These are phyloP conservation scores for Casuarina glauca DNA, from an alignment of 306 rosid genomes.

Conservation along the genomic window DNA sequence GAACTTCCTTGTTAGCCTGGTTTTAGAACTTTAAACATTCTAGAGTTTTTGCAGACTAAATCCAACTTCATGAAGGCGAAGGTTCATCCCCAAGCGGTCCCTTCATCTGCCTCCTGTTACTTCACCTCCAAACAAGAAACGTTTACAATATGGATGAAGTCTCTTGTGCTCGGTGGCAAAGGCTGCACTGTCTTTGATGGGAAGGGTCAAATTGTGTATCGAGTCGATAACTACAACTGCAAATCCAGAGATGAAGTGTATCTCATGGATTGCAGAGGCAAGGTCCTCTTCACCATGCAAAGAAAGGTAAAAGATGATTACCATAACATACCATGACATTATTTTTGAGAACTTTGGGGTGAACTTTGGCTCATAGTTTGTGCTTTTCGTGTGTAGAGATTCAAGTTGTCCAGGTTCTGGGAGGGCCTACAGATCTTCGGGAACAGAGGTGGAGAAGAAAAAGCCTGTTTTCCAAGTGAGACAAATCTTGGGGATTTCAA, in stretches of 20 bases:
- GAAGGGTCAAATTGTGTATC: conserved; percentile 54
- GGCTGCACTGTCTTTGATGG: conserved; percentile 77
- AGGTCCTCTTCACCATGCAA: conserved; percentile 49
- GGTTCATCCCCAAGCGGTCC: conserved; percentile 46
- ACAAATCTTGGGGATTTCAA: conserved; percentile 34
- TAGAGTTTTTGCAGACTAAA: conserved; percentile 2
- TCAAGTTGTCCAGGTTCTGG: conserved; percentile 47
- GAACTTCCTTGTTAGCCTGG: too few species aligned
- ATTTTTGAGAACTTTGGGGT: neutral
- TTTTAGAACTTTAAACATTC: conserved; percentile 26
- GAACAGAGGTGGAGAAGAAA: conserved; percentile 30
- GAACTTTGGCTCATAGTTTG: neutral
- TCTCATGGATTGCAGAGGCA: conserved; percentile 71
- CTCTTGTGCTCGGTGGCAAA: conserved; percentile 55
- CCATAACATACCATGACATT: neutral
- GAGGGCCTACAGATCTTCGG: conserved; percentile 58
- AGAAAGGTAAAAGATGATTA: conserved; percentile 45
- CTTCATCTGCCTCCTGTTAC: conserved; percentile 32
- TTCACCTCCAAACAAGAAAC: conserved; percentile 60
- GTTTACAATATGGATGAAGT: conserved; percentile 82
- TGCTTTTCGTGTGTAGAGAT: conserved; percentile 36
- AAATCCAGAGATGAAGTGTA: conserved; percentile 49
- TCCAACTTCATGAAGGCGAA: conserved; percentile 37
- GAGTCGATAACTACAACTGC: conserved; percentile 66
- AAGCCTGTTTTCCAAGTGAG: conserved; percentile 51